These are phyloP conservation scores for Sutorius eximius DNA, from an alignment of 1,284 basidiomycete genomes.

Conservation along the genomic window DNA sequence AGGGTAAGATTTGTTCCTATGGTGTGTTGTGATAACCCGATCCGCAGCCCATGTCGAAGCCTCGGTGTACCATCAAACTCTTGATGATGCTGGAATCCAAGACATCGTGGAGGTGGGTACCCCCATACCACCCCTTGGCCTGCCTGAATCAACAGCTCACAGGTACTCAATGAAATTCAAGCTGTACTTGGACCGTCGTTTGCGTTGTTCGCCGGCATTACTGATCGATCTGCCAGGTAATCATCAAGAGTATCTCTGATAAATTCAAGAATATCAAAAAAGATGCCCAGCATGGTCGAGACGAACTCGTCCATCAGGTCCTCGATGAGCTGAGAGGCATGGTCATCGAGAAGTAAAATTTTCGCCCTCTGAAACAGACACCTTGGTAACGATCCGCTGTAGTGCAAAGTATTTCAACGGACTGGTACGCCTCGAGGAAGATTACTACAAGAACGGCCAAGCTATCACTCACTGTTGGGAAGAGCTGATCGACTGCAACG, in stretches of 20 bases:
- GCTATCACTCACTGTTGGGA: slow-evolving; percentile 36
- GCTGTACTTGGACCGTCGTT: slow-evolving; percentile 33
- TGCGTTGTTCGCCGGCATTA: not conserved
- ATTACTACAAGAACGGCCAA: slow-evolving; percentile 41
- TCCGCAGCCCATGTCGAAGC: not conserved
- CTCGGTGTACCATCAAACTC: not conserved
- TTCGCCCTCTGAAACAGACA: not conserved
- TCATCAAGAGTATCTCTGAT: slow-evolving; percentile 43
- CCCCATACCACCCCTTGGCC: not conserved
- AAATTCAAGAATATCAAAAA: slow-evolving; percentile 43
- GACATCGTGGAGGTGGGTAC: slow-evolving; percentile 30
- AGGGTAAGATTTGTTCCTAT: slow-evolving; percentile 8
- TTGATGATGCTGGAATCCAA: slow-evolving; percentile 23
- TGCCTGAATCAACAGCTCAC: not conserved
- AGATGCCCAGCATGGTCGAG: slow-evolving; percentile 42
- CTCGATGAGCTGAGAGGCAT: slow-evolving; percentile 38
- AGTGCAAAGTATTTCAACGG: slow-evolving; percentile 43
- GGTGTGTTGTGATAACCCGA: not conserved
- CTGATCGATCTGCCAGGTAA: slow-evolving; percentile 35
- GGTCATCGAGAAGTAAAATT: slow-evolving; percentile 17
- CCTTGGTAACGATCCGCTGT: slow-evolving; percentile 2
- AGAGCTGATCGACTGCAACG: slow-evolving; percentile 35
- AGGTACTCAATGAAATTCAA: slow-evolving; percentile 36
- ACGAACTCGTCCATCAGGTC: slow-evolving; percentile 43
- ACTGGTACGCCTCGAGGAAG: slow-evolving; percentile 43